Percentiles rank a stretch among this genome's conserved stretches.
Evolutionary conservation across 208 protist genomes (phyloP).

Genomic region (Trypanosoma melophagium): DNA sequence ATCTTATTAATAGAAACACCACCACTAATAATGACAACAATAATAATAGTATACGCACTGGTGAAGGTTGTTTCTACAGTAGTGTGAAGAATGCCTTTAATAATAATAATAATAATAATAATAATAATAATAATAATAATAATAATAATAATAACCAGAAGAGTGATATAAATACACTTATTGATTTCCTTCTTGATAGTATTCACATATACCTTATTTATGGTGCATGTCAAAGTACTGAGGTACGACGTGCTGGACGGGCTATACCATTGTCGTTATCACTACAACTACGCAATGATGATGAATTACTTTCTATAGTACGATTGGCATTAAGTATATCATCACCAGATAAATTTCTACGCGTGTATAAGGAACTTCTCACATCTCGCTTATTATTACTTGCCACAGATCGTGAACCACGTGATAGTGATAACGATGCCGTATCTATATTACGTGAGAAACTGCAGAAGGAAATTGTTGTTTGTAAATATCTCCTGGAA

Average conservation of each 20-base stretch:
- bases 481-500: conserved; percentile 35
- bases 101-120: not conserved
- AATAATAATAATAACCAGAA: not conserved
- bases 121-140: no score
- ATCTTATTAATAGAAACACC: conserved; percentile 1
- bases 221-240: not conserved
- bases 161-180: conserved; percentile 2
- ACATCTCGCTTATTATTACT: conserved; percentile 37
- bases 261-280: not conserved
- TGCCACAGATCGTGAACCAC: conserved; percentile 19
- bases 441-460: not conserved
- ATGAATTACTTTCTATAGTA: conserved; percentile 39
- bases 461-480: conserved; percentile 30
- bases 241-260: not conserved
- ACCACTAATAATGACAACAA: not conserved
- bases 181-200: conserved; percentile 14
- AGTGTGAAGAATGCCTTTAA: conserved; percentile 4
- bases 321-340: conserved; percentile 36
- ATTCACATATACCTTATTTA: conserved; percentile 10
- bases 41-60: not conserved
- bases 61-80: conserved; percentile 17
- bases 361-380: conserved; percentile 34
- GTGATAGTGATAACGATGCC: not conserved
- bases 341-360: conserved; percentile 32
- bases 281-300: conserved; percentile 3